These are phyloP conservation scores for Volvox carteri DNA, from an alignment of 163 green algal species.

Conservation along the genomic window DNA sequence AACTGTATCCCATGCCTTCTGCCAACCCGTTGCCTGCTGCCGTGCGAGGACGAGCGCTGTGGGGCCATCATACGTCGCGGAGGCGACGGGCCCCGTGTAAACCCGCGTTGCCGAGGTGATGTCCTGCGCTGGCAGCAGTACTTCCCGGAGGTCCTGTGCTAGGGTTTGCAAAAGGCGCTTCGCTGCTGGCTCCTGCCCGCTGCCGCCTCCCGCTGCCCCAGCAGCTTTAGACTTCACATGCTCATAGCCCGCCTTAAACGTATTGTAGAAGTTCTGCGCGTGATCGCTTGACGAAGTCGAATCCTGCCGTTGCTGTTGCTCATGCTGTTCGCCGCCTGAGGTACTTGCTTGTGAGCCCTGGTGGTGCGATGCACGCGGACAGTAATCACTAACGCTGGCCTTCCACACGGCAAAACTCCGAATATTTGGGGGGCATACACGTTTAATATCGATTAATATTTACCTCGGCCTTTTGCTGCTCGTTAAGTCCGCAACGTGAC, in stretches of 20 bases:
- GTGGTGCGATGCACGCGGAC: neutral
- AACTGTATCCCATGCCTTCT: slow-evolving; percentile 74
- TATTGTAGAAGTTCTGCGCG: slow-evolving; percentile 53
- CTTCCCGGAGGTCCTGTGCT: slow-evolving; percentile 29
- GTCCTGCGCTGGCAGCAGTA: slow-evolving; percentile 51
- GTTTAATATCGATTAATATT: neutral
- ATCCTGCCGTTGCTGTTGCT: slow-evolving; percentile 45
- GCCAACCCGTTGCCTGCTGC: slow-evolving; percentile 71
- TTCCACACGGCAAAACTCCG: neutral
- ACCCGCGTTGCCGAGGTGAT: slow-evolving; percentile 53
- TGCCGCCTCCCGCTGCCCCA: neutral
- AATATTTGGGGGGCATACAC: neutral
- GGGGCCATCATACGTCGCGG: slow-evolving; percentile 21
- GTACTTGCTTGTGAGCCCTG: slow-evolving; percentile 27
- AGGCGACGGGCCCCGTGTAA: slow-evolving; percentile 52
- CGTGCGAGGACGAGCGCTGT: slow-evolving; percentile 71
- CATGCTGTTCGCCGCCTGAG: slow-evolving; percentile 4
- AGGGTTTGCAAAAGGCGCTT: slow-evolving; percentile 48
- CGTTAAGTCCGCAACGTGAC: slow-evolving; percentile 15
- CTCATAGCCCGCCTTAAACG: slow-evolving; percentile 63
- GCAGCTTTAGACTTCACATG: slow-evolving; percentile 46
- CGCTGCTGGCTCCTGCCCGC: slow-evolving; percentile 8
- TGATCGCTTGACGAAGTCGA: neutral
- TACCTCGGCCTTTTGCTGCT: slow-evolving; percentile 45
- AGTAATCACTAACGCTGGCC: neutral